Conservation (phyloP, 345 rosid genomes). For the Sisymbrium altissimum region DNA sequence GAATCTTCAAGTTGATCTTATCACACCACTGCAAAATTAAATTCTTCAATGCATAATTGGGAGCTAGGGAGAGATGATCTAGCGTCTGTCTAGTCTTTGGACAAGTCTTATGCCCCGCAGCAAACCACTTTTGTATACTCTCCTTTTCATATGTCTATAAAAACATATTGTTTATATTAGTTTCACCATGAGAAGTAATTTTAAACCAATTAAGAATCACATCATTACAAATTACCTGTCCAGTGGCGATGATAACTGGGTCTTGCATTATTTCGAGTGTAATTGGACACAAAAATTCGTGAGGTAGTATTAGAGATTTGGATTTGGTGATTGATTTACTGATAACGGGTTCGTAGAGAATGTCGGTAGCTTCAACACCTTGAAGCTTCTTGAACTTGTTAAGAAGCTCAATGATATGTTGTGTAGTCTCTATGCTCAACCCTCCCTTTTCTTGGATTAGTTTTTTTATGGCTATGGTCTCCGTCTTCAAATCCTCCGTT, state of each 20-base stretch:
- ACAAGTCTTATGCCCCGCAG: conserved; percentile 59
- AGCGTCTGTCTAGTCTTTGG: conserved; percentile 67
- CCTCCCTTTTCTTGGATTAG: conserved; percentile 46
- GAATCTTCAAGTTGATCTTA: conserved; percentile 53
- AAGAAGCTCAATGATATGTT: conserved; percentile 58
- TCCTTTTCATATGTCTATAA: conserved; percentile 67
- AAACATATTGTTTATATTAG: not conserved
- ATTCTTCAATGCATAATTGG: conserved; percentile 67
- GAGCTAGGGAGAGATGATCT: conserved; percentile 56
- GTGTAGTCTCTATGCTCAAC: conserved; percentile 36
- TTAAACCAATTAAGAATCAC: not conserved
- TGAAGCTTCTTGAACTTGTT: conserved; percentile 57
- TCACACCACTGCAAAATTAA: conserved; percentile 74
- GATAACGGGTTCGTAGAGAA: conserved; percentile 34
- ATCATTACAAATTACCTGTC: conserved; percentile 52
- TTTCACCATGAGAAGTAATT: not conserved
- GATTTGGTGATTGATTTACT: conserved; percentile 40
- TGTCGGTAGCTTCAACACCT: conserved; percentile 52
- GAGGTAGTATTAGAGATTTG: conserved; percentile 55
- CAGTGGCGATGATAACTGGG: conserved; percentile 72
- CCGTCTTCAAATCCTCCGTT: conserved; percentile 51
- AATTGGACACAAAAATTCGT: conserved; percentile 79
- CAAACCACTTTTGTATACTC: conserved; percentile 77
- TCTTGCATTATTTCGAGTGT: conserved; percentile 75
- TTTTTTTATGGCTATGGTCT: conserved; percentile 50